These are phyloP conservation scores for Calonectria ilicicola DNA, from an alignment of 2,329 filamentous ascomycete species.

Conservation along the genomic window DNA sequence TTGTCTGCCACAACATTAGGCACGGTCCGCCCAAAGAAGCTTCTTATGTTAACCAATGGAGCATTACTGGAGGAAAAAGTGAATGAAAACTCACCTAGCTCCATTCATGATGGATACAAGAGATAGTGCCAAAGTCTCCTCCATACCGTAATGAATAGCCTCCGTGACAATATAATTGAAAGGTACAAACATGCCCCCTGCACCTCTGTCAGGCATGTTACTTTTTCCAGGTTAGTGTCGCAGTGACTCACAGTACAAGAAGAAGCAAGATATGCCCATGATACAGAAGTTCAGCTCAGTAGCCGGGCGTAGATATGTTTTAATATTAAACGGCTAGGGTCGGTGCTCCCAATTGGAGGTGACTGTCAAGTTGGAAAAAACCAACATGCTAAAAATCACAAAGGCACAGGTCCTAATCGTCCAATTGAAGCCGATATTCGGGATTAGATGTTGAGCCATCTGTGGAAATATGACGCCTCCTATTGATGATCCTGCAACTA, in stretches of 20 bases:
- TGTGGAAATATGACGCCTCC: slow-evolving; percentile 62
- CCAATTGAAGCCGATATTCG: slow-evolving; percentile 53
- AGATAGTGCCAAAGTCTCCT: slow-evolving; percentile 24
- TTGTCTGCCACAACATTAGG: slow-evolving; percentile 35
- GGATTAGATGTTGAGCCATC: slow-evolving; percentile 39
- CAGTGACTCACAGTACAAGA: slow-evolving; percentile 30
- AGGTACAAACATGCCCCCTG: slow-evolving; percentile 33
- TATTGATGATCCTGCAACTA: slow-evolving; percentile 67
- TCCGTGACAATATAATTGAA: slow-evolving; percentile 35
- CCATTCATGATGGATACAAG: slow-evolving; percentile 34
- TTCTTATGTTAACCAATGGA: slow-evolving; percentile 16
- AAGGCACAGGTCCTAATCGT: slow-evolving; percentile 70
- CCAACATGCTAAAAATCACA: slow-evolving; percentile 31
- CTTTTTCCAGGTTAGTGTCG: not conserved
- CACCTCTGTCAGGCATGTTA: slow-evolving; percentile 10
- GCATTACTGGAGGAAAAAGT: not conserved
- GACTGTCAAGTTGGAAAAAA: slow-evolving; percentile 34
- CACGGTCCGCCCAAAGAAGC: slow-evolving; percentile 35
- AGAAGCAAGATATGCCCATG: slow-evolving; percentile 26
- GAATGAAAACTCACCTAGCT: slow-evolving; percentile 25
- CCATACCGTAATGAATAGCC: slow-evolving; percentile 31
- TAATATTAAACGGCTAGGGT: slow-evolving; percentile 20
- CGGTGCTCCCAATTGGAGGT: slow-evolving; percentile 30
- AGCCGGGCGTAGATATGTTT: slow-evolving; percentile 22
- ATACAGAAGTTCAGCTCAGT: slow-evolving; percentile 31